Conservation (phyloP, 805 yeast species). For the Yarrowia keelungensis region DNA sequence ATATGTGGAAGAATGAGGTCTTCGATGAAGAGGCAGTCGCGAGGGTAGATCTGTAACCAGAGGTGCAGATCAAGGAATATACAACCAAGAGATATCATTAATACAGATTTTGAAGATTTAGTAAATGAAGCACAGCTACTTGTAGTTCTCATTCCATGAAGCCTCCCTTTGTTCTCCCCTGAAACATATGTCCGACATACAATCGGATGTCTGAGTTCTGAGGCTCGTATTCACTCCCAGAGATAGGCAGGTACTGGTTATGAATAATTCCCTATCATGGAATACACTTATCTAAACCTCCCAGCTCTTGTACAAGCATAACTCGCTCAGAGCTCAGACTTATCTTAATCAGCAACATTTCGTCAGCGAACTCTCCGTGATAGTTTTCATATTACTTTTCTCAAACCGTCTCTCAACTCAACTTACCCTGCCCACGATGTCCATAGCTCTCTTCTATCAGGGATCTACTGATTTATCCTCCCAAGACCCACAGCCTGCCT, state of each 20-base stretch:
- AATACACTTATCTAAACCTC: background rate
- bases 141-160: no score
- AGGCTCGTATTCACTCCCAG: no score
- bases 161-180: no score
- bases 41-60: background rate
- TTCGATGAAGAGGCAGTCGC: background rate
- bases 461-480: conserved; percentile 1
- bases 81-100: no score
- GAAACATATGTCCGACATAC: no score
- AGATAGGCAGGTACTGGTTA: no score
- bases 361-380: no score
- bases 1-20: background rate
- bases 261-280: background rate
- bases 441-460: conserved; percentile 9
- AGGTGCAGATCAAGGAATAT: no score
- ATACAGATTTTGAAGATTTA: no score
- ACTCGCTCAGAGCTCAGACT: background rate
- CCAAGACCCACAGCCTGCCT: background rate
- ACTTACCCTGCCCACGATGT: background rate
- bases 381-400: background rate
- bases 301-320: background rate
- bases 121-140: no score
- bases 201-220: no score
- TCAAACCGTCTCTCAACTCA: background rate
- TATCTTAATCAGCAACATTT: background rate